Evolutionary conservation across 352 stramenopile genomes (phyloP), one percentile per base, ranked within the genome.

Genomic region (Phytophthora pseudosyringae): DNA sequence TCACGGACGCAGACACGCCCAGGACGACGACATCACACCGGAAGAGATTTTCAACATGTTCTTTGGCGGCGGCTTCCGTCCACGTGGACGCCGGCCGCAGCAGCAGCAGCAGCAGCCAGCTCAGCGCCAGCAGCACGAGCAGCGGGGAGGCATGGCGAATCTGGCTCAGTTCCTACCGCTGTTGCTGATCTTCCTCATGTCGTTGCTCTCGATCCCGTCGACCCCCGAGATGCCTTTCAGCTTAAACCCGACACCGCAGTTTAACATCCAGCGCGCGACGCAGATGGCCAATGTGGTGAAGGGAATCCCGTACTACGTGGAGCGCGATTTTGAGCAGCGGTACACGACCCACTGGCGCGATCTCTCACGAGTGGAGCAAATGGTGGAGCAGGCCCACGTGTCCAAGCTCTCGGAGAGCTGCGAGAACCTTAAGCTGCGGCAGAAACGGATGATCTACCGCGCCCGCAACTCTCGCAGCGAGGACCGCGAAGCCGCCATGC

Each of bases 21-120:
- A 91, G 53, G 80, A 88, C 9, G 86, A 97, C 16, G 90, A 97
- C 32, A 88, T 97, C 39, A 96, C 88, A 52, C 90, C 90, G 9
- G 87, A 95, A 54, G 90, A 97, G 61, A 95, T 97, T 74, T 97
- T 97, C 74, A 96, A 95, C 75, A 95, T 96, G 86, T 95, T 97
- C 59, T 97, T 97, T 58, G 90, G 90, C 38, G 89, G 88, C 11
- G 83, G 85, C 28, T 90, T 94, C 58, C 84, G 76, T 54, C 77
- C 89, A 32, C 88, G 82, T 59, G 70, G 38, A 21, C 71, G 74
- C 13, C 66, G 76, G 28, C 70, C 65, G n/a, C 31, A 7, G 10
- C 31, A 67, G 8, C 71, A 73, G 15, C 79, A 87, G 40, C 73
- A 65, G n/a, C 73, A 79, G n/a, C 74, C 76, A 62, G 57, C 46